phyloP scores from a whole-genome alignment of 805 yeast genomes.

The Candida sonorensis region DNA sequence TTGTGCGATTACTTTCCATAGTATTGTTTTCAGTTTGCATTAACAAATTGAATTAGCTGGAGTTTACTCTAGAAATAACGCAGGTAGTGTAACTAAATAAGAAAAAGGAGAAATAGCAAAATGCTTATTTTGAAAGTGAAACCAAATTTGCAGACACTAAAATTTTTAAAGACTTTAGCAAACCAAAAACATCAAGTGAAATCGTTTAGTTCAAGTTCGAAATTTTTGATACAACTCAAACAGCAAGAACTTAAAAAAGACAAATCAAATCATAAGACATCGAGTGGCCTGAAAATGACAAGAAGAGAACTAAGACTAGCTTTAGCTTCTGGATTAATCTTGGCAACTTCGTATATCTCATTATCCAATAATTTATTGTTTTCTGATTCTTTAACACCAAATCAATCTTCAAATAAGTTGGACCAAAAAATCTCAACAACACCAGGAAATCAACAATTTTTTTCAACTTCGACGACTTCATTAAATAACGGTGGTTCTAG shows the following conservation, averaged over 20 bases:
- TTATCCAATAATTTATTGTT: constrained; percentile 19
- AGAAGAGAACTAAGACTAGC: constrained; percentile 25
- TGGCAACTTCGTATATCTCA: constrained; percentile 29
- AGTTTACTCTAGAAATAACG: no score
- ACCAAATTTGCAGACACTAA: constrained; percentile 8
- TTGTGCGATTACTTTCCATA: no score
- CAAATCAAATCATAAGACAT: no score
- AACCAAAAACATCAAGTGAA: constrained; percentile 10
- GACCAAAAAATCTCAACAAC: constrained; percentile 6
- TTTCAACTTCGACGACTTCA: constrained; percentile 37
- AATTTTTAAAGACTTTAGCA: constrained; percentile 4
- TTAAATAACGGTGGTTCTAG: constrained; percentile 36
- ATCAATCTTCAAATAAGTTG: constrained; percentile 6
- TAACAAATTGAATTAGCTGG: no score
- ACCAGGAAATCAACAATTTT: constrained; percentile 15
- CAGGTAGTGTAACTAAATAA: no score
- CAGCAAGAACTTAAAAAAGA: constrained; percentile 1
- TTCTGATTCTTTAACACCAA: constrained; percentile 23
- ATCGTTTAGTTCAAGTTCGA: constrained; percentile 10
- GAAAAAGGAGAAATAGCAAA: no score
- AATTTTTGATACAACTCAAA: constrained; percentile 2
- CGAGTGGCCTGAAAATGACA: constrained; percentile 22
- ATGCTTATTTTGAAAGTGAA: constrained; percentile 14
- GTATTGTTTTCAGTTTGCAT: no score
- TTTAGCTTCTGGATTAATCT: constrained; percentile 25